Evolutionary conservation across 352 stramenopile species (phyloP), one percentile per base, ranked within the genome.

Genomic region (Phytophthora agathidicida): DNA sequence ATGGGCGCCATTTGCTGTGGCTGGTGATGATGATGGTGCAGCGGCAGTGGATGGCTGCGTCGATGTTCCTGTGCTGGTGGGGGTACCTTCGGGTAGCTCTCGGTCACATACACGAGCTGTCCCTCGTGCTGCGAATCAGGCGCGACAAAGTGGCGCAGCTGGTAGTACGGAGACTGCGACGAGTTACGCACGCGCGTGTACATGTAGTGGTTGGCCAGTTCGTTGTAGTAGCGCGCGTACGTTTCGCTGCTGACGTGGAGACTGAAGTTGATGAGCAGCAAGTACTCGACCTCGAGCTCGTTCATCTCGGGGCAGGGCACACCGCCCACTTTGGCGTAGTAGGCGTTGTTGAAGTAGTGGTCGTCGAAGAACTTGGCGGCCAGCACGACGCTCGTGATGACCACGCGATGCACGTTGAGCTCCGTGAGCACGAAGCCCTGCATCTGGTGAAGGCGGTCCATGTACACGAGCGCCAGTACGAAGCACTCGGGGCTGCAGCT

Each of bases 341-440:
- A 99, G 17, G 96, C 96, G 77, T 99, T 99, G 68, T 99, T 99
- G 73, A 98, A 99, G 80, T 99, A 99, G 38, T 98, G 94, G 83
- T 99, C 98, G 71, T 99, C 98, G 62, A 99, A 99, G 75, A 99
- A 99, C 79, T 99, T 99, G 55, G 98, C 97, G 5, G 97, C 96
- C 7, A 99, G 69, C 57, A 99, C 94, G 53, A 99, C 82, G 37
- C 92, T 91, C 43, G 97, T 99, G 69, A 99, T 99, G 36, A 99
- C 78, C 4, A 99, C 93, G 37, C 97, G 94, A 65, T 99, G 97
- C 23, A 99, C 96, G 66, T 99, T 99, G 10, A 99, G 81, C 27
- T 97, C 88, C 14, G 96, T 99, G 17, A 99, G 78, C 16, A 98
- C 77, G 53, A 99, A 97, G 45, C 96, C 94, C 60, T 98, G 97